Evolutionary conservation across 768 basidiomycete species (phyloP).

Genomic region (Mycena vulgaris): DNA sequence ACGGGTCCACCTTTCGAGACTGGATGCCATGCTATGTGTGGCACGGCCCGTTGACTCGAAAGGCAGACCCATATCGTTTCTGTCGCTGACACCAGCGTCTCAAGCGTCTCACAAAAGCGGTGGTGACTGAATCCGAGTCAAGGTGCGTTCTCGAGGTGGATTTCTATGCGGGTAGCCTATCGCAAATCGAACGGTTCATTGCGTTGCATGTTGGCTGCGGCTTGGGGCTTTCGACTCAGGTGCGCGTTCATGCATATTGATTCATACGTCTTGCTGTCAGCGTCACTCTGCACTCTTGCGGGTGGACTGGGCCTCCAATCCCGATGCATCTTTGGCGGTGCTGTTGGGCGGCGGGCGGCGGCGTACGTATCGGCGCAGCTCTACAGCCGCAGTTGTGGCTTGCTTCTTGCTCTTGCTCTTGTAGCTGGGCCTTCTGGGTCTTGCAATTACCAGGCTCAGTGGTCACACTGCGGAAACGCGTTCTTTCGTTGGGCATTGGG

Average conservation of each 20-base stretch:
- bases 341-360: neutral
- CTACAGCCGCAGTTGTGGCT: too few species aligned
- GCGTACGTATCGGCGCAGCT: neutral
- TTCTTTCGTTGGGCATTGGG: neutral
- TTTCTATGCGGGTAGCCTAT: too few species aligned
- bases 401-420: neutral
- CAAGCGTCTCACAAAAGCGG: too few species aligned
- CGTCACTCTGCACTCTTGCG: neutral
- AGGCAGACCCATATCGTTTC: too few species aligned
- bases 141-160: too few species aligned
- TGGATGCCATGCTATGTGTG: too few species aligned
- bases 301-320: too few species aligned
- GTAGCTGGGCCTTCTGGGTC: neutral
- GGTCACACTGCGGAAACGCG: neutral
- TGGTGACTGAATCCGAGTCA: too few species aligned
- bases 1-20: too few species aligned
- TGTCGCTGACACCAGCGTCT: too few species aligned
- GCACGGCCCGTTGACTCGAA: too few species aligned
- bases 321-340: neutral
- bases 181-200: too few species aligned
- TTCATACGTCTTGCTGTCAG: neutral
- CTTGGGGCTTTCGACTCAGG: neutral
- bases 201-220: neutral
- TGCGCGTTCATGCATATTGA: neutral
- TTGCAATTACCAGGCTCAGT: neutral